Base-by-base conservation (phyloP, 331 rosid species). In the Acacia pycnantha region DNA sequence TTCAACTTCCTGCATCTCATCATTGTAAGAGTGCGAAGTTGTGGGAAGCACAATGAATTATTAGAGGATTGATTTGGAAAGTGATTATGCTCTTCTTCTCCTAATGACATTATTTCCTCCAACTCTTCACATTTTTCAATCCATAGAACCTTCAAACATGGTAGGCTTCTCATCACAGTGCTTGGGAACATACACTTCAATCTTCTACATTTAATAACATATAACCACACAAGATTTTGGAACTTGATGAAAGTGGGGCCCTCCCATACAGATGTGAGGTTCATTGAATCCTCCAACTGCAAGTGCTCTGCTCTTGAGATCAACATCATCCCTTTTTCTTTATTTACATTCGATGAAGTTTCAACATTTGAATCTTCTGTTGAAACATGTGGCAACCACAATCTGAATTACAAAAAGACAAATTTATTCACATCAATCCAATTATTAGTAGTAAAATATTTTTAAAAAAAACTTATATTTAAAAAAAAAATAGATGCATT, bases 1-100 rank as follows among this genome's bases (percentile, higher is more conserved):
- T 29, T 62, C 69, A 62, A 62, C 40, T 62, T 62, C 21, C 19
- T 62, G 69, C 69, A 62, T 27, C 69, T 6, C 2, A 2, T 2
- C 0, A 62, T n/a, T 12, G 0, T 2, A 27, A 27, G 68, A 5
- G 0, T 0, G 0, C 0, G 0, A 14, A 27, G 37, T 27, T 27
- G 7, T 62, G 37, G 69, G n/a, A 62, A 62, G 69, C 26, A n/a
- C 4, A 54, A 21, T 22, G 27, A 54, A 21, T 0, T 6, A 19
- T 43, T 8, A 43, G 62, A 54, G 27, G 62, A 54, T 21, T 22
- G 4, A n/a, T 54, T 62, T 62, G 37, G 41, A 11, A 62, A 62
- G 69, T 12, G 8, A 35, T 35, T 35, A 12, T 11, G 67, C 19
- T 27, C 37, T 26, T 26, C 3, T 56, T 11, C 47, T 43, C 2